These are phyloP conservation scores for Rutstroemia sp. DNA, from an alignment of 2,329 filamentous ascomycete genomes.

Conservation along the genomic window DNA sequence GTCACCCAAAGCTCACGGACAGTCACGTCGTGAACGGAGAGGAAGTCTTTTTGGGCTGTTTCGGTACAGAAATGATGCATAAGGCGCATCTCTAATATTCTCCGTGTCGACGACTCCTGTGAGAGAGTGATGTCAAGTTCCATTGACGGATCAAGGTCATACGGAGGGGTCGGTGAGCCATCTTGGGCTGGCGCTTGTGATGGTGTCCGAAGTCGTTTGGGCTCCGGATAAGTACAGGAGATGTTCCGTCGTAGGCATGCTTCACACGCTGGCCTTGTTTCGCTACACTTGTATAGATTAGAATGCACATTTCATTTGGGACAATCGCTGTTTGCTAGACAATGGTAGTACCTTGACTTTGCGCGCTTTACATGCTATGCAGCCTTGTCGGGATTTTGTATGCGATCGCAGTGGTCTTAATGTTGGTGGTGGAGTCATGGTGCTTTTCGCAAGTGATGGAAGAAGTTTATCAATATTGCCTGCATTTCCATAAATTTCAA, in stretches of 20 bases:
- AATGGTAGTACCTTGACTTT: neutral
- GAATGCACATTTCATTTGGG: neutral
- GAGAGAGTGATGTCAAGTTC: neutral
- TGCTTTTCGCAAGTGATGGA: neutral
- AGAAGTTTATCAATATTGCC: too few relatives aligned
- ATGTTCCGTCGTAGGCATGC: neutral
- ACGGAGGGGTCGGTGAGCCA: neutral
- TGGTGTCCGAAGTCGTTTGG: neutral
- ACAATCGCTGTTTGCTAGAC: neutral
- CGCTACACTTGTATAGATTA: neutral
- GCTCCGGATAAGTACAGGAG: neutral
- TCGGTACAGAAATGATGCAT: neutral
- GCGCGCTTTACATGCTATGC: neutral
- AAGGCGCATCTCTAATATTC: neutral
- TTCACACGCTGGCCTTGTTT: neutral
- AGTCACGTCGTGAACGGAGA: neutral
- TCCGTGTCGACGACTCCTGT: neutral
- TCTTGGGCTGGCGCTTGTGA: neutral
- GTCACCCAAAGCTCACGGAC: neutral
- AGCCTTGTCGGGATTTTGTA: neutral
- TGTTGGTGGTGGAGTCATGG: neutral
- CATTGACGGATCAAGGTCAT: neutral
- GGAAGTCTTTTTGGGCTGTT: neutral
- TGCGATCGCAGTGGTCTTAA: neutral
- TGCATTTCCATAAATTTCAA: too few relatives aligned